Percentiles rank a stretch among this genome's conserved stretches.
Conservation (phyloP, 495 filamentous ascomycete genomes). For the Hypoxylon crocopeplum region DNA sequence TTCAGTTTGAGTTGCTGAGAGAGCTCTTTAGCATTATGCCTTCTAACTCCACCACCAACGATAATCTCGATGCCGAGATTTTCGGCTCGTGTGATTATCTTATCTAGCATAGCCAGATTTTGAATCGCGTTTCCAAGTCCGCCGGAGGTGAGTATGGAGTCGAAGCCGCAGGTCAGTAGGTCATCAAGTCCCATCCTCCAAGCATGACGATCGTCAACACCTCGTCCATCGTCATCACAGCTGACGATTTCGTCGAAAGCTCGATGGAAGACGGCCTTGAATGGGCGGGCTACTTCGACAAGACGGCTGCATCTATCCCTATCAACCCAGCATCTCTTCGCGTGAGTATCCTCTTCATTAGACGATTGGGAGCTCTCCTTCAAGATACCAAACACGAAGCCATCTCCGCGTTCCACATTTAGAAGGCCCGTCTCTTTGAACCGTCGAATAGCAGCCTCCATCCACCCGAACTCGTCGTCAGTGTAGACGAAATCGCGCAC, state of each 20-base stretch:
- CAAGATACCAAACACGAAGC: conserved; percentile 55
- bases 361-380: conserved; percentile 1
- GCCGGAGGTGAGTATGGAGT: conserved; percentile 51
- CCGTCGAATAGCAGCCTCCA: conserved; percentile 37
- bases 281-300: conserved; percentile 33
- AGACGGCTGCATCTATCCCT: conserved; percentile 37
- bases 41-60: conserved; percentile 51
- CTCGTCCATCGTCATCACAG: conserved; percentile 1
- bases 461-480: conserved; percentile 37
- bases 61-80: conserved; percentile 42
- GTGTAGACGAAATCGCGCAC: conserved; percentile 51
- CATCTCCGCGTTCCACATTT: conserved; percentile 43
- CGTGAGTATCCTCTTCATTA: background rate
- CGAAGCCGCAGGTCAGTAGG: conserved; percentile 42
- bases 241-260: conserved; percentile 51
- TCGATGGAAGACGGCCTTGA: conserved; percentile 47
- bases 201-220: conserved; percentile 2
- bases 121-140: conserved; percentile 43
- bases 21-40: conserved; percentile 35
- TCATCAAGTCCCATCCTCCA: conserved; percentile 33
- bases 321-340: conserved; percentile 34
- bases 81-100: conserved; percentile 32
- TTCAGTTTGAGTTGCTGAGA: conserved; percentile 17
- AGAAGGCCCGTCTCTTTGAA: conserved; percentile 41
- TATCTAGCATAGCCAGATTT: conserved; percentile 37